A percentile compares a stretch with the other conserved stretches of the same genome.
These are phyloP conservation scores for Diaporthe vaccinii DNA, from an alignment of 2,329 filamentous ascomycete species.

Conservation along the genomic window DNA sequence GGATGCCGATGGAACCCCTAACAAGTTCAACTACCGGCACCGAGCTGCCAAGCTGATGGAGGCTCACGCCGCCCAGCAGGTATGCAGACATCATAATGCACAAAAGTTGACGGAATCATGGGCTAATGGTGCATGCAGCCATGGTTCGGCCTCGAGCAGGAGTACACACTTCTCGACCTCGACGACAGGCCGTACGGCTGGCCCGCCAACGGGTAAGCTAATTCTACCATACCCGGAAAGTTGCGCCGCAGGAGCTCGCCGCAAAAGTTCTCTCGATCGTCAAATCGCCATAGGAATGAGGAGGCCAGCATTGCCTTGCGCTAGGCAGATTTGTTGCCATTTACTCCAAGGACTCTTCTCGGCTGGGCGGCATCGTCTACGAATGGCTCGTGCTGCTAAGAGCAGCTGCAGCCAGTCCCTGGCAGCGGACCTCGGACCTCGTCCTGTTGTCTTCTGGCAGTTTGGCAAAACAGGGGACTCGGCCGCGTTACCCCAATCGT, in stretches of 20 bases:
- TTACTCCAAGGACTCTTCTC: neutral
- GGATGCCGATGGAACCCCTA: conserved; percentile 93
- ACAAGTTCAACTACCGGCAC: conserved; percentile 98
- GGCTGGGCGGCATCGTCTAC: neutral
- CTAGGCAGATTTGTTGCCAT: neutral
- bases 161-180: conserved; percentile 93
- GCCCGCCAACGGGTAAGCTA: conserved; percentile 50
- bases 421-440: neutral
- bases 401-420: neutral
- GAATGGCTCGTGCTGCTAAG: neutral
- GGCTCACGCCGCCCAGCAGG: conserved; percentile 80
- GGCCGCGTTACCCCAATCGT: neutral
- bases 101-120: neutral
- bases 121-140: conserved; percentile 58
- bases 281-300: neutral
- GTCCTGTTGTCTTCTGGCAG: neutral
- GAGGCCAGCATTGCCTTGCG: neutral
- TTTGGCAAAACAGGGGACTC: neutral
- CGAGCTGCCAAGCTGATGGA: conserved; percentile 93
- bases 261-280: neutral
- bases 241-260: neutral
- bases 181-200: conserved; percentile 93
- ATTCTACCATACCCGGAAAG: too few species aligned
- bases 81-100: neutral
- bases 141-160: conserved; percentile 99